Base-by-base conservation (phyloP, 371 early-diverging fungal species). In the Syncephalastrum contaminatum region DNA sequence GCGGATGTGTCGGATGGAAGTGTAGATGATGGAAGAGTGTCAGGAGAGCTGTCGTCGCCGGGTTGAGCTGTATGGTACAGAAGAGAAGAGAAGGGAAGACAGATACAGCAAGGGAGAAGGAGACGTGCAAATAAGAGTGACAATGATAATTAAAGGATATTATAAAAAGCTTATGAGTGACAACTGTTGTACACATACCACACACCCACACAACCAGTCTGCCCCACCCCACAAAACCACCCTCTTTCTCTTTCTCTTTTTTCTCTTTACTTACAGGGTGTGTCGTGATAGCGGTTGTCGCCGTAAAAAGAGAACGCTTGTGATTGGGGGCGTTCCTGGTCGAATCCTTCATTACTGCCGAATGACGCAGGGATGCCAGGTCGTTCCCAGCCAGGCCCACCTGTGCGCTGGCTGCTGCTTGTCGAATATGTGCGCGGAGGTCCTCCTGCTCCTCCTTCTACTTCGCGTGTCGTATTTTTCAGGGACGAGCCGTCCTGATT, bases 301-400 rank as follows among this genome's bases (percentile, higher is more conserved):
- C 60, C 51, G 46, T 54, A 39, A 39, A 50, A 44, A 19, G 54
- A 43, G 15, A 41, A 49, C 15, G 56, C 51, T 19, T 56, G 49
- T 8, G 61, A 61, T 10, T 24, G 36, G 4, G 61, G 61, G 12
- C 61, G 51, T 19, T 61, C 56, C 13, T 30, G 20, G 14, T 48
- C 22, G 36, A 21, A 51, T 51, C 51, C 14, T 52, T 30, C 36
- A 30, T 2, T 30, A 30, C 36, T 30, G 36, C 36, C 36, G 36
- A 30, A 30, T 30, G 36, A 30, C 48, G 24, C 21, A 46, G n/a
- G n/a, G 16, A 53, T 43, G 22, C 41, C 47, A 19, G 53, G 27
- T 14, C 50, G 54, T 42, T 54, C 53, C 49, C 48, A 52, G 10
- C 50, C 45, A n/a, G 43, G 41, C 13, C 43, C 21, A 42, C 12